These are phyloP conservation scores for Collybiopsis luxurians DNA, from an alignment of 768 basidiomycete genomes.

Conservation along the genomic window DNA sequence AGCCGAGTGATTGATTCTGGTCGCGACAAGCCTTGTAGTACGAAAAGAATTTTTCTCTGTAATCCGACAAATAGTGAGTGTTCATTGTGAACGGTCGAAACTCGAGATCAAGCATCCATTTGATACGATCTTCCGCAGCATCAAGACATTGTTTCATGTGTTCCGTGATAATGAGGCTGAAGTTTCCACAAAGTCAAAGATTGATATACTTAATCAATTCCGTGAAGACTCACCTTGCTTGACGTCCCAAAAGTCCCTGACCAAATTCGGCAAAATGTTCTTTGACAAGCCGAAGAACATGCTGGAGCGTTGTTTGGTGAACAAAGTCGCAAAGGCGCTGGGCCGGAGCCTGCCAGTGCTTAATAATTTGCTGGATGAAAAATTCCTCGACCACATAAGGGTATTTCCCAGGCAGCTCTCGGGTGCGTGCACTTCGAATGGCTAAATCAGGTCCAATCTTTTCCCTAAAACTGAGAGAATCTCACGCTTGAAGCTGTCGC, in stretches of 20 bases:
- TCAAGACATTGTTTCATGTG: conserved; percentile 45
- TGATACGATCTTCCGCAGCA: conserved; percentile 36
- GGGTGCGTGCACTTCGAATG: conserved; percentile 54
- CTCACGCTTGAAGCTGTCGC: conserved; percentile 43
- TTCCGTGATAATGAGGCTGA: conserved; percentile 48
- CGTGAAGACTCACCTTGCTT: conserved; percentile 36
- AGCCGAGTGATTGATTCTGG: conserved; percentile 15
- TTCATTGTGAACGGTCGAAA: conserved; percentile 50
- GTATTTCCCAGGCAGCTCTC: conserved; percentile 67
- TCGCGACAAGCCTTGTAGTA: conserved; percentile 45
- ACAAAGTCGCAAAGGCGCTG: conserved; percentile 40
- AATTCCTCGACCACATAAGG: conserved; percentile 58
- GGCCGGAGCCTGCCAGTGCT: conserved; percentile 49
- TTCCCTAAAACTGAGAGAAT: not conserved
- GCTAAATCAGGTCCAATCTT: not conserved
- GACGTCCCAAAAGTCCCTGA: conserved; percentile 49
- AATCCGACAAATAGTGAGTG: conserved; percentile 47
- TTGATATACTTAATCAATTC: not conserved
- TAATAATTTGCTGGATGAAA: conserved; percentile 44
- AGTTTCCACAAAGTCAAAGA: not conserved
- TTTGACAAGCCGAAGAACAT: conserved; percentile 41
- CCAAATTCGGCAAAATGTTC: conserved; percentile 51
- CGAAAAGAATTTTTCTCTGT: conserved; percentile 44
- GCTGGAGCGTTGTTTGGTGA: conserved; percentile 30
- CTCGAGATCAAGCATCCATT: conserved; percentile 51